Base-by-base conservation (phyloP, 2,329 filamentous ascomycete species). In the Endoconidiophora polonica region DNA sequence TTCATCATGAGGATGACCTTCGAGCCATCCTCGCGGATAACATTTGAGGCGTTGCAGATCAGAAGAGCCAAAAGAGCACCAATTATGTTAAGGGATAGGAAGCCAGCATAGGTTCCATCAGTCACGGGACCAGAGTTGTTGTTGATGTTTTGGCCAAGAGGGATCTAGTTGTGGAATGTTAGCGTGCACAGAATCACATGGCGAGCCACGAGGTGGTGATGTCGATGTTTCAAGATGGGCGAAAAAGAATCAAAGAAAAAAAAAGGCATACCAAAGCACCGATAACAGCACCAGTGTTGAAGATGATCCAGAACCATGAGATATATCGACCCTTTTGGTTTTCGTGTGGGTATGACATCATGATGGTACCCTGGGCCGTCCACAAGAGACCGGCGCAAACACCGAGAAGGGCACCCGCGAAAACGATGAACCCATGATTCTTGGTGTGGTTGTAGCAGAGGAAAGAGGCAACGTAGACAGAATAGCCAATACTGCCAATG, bases 281-380 rank as follows among this genome's bases (percentile, higher is more conserved):
- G 63, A 95, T 86, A 54, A 94, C 87, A 58, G 80, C 87, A 58
- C 88, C 88, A 53, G 88, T 65, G 65, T 94, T 94, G 73, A 94
- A 95, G 59, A 95, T 93, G 63, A 87, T 79, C 88, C 88, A 94
- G 67, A 94, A 94, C 68, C 79, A 80, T 54, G 83, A 83, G 62
- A 94, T 94, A 63, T 87, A 94, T 53, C 81, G 79, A 42, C 88
- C 88, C 71, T 94, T 94, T 56, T 77, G 76, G 33, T 76, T 65
- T 66, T 94, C 88, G 18, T 75, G 70, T 1, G 87, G 87, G 63
- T 94, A 94, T 39, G 83, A 79, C 77, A 94, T 90, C 81, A 90
- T 88, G 60, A 90, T 85, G 53, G 83, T 79, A 53, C 85, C 84
- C 65, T 90, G 84, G 1, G 82, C 85, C 33, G 81, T 81, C 85